These are phyloP conservation scores for Colletotrichum agaves DNA, from an alignment of 2,329 filamentous ascomycete genomes.

Conservation along the genomic window DNA sequence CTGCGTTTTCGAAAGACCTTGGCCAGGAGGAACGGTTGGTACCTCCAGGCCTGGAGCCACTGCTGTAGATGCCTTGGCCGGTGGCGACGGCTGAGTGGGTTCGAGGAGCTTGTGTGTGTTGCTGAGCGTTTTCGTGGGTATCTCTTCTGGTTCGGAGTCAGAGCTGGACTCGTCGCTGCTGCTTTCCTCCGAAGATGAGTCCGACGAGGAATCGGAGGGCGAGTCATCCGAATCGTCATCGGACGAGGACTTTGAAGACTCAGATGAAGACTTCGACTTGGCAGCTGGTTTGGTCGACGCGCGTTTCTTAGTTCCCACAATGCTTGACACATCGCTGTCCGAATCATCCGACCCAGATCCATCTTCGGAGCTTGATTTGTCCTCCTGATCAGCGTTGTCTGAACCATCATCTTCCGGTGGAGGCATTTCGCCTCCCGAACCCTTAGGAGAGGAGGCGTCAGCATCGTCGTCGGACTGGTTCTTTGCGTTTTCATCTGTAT, in stretches of 20 bases:
- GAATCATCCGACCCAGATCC: slow-evolving; percentile 33
- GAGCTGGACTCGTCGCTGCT: slow-evolving; percentile 41
- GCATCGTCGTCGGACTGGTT: background rate
- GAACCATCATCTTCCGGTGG: background rate
- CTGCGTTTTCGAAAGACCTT: slow-evolving; percentile 57
- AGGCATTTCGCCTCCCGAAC: background rate
- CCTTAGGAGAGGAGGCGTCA: background rate
- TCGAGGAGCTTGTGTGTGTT: slow-evolving; percentile 14
- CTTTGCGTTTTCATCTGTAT: background rate
- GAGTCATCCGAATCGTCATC: background rate
- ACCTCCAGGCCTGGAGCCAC: slow-evolving; percentile 21
- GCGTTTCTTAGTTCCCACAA: background rate
- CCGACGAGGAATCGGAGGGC: slow-evolving; percentile 12
- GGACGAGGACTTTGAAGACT: background rate
- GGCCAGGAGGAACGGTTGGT: slow-evolving; percentile 45
- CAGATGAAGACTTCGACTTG: no score
- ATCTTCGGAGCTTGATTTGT: slow-evolving; percentile 5
- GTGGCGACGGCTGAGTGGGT: background rate
- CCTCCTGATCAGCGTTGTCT: background rate
- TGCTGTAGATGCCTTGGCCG: slow-evolving; percentile 15
- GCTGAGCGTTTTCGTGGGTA: slow-evolving; percentile 46
- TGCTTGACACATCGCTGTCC: slow-evolving; percentile 25
- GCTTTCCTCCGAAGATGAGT: slow-evolving; percentile 26
- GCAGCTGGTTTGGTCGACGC: background rate
- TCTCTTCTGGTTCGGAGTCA: slow-evolving; percentile 49